Evolutionary conservation across 306 rosid species (phyloP), one percentile per base, ranked within the genome.

Genomic region (Geum urbanum): DNA sequence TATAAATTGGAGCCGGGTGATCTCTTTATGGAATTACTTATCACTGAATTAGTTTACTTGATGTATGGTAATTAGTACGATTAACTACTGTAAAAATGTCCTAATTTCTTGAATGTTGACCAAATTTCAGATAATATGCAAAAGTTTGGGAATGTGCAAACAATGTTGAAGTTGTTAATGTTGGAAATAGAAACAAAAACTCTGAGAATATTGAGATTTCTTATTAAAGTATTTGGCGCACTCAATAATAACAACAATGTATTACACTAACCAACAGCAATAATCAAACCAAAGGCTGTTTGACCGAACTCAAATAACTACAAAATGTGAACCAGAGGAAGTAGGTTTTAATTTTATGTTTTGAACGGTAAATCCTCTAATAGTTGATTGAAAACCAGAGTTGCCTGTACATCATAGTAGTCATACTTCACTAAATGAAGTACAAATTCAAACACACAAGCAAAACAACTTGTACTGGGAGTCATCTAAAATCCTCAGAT

Each of bases 401-500:
- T 55, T 52, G 32, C 44, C 66, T 49, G 44, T 48, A 64, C 74
- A 70, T 63, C 64, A 24, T 24, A 24, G 27, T 24, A 2, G 2
- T 24, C 27, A 75, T 75, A 79, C 48, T 67, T 69, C 81, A 77
- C 60, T 62, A 37, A 69, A 68, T 72, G 41, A 65, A n/a, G 8
- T 63, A 39, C 49, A 48, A 45, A 46, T 54, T 20, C 37, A 54
- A 63, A 76, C 4, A 63, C 52, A 12, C 14, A 20, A 54, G 52
- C 7, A 32, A 48, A 39, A 47, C 27, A 47, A 66, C 44, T 13
- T 48, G 24, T 15, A 47, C 43, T 66, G 70, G 70, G 22, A 47
- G 27, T 9, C 49, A 40, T 69, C 37, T 69, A 41, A 54, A 41
- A 7, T 14, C 61, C 54, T 70, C 65, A 70, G 37, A 70, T 70